Percentiles rank a stretch among this genome's conserved stretches.
These are phyloP conservation scores for Aspergillus affinis DNA, from an alignment of 495 filamentous ascomycete species.

Conservation along the genomic window DNA sequence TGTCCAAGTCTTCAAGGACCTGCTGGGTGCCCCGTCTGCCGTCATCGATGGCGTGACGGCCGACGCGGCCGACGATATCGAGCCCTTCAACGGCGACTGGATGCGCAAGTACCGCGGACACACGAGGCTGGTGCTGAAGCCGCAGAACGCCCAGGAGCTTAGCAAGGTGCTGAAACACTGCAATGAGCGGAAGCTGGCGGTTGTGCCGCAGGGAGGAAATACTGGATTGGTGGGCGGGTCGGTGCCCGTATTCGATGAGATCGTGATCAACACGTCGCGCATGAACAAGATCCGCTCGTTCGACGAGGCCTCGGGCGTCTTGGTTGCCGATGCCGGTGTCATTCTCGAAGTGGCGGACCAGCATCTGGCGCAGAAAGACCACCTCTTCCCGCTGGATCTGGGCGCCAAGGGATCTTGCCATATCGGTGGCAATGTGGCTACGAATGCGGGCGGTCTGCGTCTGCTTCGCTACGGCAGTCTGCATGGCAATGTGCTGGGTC, in stretches of 20 bases:
- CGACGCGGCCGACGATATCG: constrained; percentile 74
- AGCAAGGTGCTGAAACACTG: constrained; percentile 89
- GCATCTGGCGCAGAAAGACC: constrained; percentile 71
- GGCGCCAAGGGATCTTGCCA: constrained; percentile 98
- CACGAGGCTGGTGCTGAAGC: constrained; percentile 82
- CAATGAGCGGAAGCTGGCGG: constrained; percentile 84
- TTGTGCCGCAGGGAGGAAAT: constrained; percentile 98
- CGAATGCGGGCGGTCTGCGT: constrained; percentile 90
- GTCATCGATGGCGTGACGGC: constrained; percentile 77
- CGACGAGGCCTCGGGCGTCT: constrained; percentile 85
- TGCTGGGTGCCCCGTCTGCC: constrained; percentile 75
- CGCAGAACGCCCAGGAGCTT: constrained; percentile 76
- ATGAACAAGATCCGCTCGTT: constrained; percentile 92
- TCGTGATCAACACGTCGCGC: constrained; percentile 82
- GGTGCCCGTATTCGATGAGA: constrained; percentile 96
- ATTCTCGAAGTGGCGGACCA: constrained; percentile 87
- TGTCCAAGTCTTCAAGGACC: constrained; percentile 72
- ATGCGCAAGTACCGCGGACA: constrained; percentile 98
- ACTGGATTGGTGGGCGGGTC: constrained; percentile 93
- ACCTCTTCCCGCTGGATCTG: constrained; percentile 93
- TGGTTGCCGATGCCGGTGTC: constrained; percentile 87
- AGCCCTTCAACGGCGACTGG: constrained; percentile 96
- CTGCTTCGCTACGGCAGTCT: constrained; percentile 90
- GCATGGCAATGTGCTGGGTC: constrained; percentile 86
- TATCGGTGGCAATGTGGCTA: constrained; percentile 96